Percentiles rank a stretch among this genome's conserved stretches.
These are phyloP conservation scores for Starmerella lactis-condensi DNA, from an alignment of 805 yeast genomes.

Conservation along the genomic window DNA sequence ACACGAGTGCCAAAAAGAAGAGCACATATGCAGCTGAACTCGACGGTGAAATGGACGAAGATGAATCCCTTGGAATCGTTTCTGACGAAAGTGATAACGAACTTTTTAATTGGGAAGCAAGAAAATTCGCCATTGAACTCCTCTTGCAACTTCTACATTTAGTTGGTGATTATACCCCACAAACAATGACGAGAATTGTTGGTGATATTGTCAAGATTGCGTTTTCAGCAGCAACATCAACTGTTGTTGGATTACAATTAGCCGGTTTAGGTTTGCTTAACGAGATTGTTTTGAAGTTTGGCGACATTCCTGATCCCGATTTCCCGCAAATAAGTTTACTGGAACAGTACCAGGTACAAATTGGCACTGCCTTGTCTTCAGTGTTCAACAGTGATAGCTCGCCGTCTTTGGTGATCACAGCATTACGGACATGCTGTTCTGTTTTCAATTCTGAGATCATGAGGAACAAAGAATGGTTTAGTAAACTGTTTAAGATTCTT, in stretches of 20 bases:
- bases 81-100: constrained; percentile 18
- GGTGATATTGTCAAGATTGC: constrained; percentile 58
- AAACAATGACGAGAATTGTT: constrained; percentile 18
- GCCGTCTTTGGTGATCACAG: constrained; percentile 54
- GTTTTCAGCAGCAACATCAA: constrained; percentile 63
- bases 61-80: constrained; percentile 17
- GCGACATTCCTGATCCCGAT: constrained; percentile 49
- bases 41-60: constrained; percentile 32
- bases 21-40: constrained; percentile 12
- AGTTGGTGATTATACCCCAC: constrained; percentile 12
- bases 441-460: constrained; percentile 48
- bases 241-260: constrained; percentile 39
- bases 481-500: constrained; percentile 44
- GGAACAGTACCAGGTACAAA: constrained; percentile 89
- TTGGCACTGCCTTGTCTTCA: constrained; percentile 74
- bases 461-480: constrained; percentile 29
- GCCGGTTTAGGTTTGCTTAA: constrained; percentile 52
- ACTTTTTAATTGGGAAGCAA: constrained; percentile 29
- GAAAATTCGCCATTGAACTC: constrained; percentile 25
- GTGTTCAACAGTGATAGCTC: constrained; percentile 61
- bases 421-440: constrained; percentile 59
- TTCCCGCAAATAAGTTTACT: constrained; percentile 52
- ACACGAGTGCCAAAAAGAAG: background rate
- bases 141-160: constrained; percentile 18
- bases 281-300: constrained; percentile 40